Evolutionary conservation across 31 red algal species (phyloP).

Genomic region (Bonnemaisonia californica): DNA sequence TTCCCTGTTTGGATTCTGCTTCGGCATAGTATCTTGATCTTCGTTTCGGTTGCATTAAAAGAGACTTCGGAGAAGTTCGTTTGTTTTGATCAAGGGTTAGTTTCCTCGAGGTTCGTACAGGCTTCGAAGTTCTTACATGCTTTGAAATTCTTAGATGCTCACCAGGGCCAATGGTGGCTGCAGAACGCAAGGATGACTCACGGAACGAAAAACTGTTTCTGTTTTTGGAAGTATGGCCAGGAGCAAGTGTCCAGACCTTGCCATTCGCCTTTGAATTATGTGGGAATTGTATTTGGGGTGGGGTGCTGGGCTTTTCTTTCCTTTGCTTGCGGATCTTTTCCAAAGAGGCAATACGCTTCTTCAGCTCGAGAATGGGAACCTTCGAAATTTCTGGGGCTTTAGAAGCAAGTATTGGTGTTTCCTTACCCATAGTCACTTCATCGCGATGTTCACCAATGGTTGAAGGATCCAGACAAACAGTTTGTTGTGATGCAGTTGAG

Average conservation of each 20-base stretch:
- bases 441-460: too few species aligned
- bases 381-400: background rate
- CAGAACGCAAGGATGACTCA: background rate
- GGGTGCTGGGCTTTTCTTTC: background rate
- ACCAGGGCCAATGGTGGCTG: background rate
- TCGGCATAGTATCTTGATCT: background rate
- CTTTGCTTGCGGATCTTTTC: background rate
- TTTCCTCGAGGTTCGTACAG: background rate
- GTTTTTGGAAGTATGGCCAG: background rate
- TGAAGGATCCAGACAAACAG: background rate
- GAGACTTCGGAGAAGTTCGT: background rate
- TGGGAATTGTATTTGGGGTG: background rate
- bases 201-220: background rate
- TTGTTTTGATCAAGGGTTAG: too few species aligned
- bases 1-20: background rate
- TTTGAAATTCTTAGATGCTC: too few species aligned
- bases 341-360: background rate
- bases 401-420: background rate
- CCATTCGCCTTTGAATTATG: background rate
- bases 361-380: background rate
- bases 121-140: too few species aligned
- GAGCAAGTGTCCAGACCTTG: background rate
- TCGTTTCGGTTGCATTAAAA: background rate
- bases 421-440: too few species aligned
- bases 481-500: background rate